A percentile compares a stretch with the other conserved stretches of the same genome.
Conservation (phyloP, 352 stramenopile genomes). For the Pythium myriotylum region DNA sequence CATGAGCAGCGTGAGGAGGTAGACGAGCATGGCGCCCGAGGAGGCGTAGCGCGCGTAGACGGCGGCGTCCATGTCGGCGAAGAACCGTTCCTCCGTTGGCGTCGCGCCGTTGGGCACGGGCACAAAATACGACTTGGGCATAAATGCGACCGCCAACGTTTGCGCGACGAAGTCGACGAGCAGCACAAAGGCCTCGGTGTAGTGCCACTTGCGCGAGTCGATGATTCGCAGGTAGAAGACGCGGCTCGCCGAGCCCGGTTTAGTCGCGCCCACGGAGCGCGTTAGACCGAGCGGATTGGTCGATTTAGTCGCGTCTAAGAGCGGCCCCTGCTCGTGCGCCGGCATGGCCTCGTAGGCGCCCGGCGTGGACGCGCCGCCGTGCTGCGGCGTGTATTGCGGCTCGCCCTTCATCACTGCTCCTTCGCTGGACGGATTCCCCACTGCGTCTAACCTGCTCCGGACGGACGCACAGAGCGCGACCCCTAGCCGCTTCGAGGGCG, state of each 20-base stretch:
- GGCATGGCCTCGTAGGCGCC: slow-evolving; percentile 16
- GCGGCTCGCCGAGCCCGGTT: slow-evolving; percentile 21
- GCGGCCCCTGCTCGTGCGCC: slow-evolving; percentile 5
- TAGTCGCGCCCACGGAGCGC: slow-evolving; percentile 1
- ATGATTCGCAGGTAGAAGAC: slow-evolving; percentile 83
- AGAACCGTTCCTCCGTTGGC: slow-evolving; percentile 30
- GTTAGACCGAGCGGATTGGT: not conserved
- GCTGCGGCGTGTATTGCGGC: slow-evolving; percentile 12
- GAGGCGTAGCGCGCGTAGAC: slow-evolving; percentile 76
- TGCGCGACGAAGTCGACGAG: slow-evolving; percentile 88
- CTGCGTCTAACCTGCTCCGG: not conserved
- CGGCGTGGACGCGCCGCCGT: slow-evolving; percentile 6
- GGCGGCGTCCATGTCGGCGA: slow-evolving; percentile 63
- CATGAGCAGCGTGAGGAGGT: slow-evolving; percentile 85
- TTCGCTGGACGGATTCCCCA: not conserved
- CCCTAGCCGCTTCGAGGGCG: not conserved
- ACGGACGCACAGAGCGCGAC: too few species aligned
- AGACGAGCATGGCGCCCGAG: slow-evolving; percentile 73
- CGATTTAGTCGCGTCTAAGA: slow-evolving; percentile 15
- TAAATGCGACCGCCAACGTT: slow-evolving; percentile 71
- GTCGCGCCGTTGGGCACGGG: not conserved
- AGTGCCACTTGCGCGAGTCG: slow-evolving; percentile 90
- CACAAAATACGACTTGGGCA: slow-evolving; percentile 7
- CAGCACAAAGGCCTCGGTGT: slow-evolving; percentile 81
- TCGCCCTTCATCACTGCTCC: slow-evolving; percentile 26